A percentile compares a stretch with the other conserved stretches of the same genome.
Conservation (phyloP, 305 asterid species). For the Fraxinus albicans region DNA sequence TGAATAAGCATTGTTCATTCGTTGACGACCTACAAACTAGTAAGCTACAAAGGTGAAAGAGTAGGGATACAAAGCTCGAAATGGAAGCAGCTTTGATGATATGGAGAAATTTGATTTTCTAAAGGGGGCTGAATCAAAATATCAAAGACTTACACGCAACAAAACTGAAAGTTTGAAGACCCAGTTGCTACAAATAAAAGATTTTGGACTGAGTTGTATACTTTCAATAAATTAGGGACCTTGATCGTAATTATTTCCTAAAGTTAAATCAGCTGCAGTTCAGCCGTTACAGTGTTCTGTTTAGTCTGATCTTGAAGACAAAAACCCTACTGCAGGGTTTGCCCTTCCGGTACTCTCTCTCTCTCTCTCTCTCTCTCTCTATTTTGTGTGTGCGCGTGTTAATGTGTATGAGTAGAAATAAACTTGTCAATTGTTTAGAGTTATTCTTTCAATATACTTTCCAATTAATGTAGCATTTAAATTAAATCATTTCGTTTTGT, state of each 20-base stretch:
- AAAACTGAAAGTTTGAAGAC: background rate
- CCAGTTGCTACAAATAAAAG: background rate
- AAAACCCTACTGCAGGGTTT: background rate
- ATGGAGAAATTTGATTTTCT: background rate
- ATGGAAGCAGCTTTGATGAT: background rate
- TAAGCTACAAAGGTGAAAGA: background rate
- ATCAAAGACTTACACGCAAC: background rate
- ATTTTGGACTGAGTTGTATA: background rate
- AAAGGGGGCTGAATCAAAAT: background rate
- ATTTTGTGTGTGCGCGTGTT: background rate
- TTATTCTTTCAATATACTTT: background rate
- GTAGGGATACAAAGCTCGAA: background rate
- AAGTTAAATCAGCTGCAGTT: background rate
- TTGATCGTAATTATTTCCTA: background rate
- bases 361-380: background rate
- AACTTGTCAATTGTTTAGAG: background rate
- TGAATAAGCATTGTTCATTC: background rate
- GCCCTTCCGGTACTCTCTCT: background rate
- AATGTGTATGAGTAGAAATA: background rate
- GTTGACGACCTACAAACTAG: background rate
- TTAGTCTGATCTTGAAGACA: background rate
- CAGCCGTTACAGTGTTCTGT: background rate
- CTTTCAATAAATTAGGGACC: background rate
- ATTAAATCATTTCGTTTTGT: background rate
- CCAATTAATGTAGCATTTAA: background rate